Percentiles rank a stretch among this genome's conserved stretches.
Conservation (phyloP, 78 protist species). For the Chrysochromulina parva region DNA sequence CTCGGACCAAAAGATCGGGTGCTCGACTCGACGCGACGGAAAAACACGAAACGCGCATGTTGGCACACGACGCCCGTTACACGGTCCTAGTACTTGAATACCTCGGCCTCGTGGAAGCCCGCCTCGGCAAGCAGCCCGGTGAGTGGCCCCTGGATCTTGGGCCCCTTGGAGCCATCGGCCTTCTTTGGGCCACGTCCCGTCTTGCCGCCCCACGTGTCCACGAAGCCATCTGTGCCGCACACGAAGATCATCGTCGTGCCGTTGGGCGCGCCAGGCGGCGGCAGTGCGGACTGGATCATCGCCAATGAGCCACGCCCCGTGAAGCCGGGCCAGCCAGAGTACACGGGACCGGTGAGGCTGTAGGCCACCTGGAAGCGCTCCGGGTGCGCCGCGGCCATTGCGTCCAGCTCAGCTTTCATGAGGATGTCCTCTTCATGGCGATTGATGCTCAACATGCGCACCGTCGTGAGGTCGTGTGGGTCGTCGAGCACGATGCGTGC, state of each 20-base stretch:
- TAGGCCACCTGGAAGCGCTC: conserved; percentile 4
- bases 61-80: no score
- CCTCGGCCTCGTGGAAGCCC: background rate
- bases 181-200: background rate
- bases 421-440: conserved; percentile 23
- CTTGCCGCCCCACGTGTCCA: conserved; percentile 9
- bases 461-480: background rate
- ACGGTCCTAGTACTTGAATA: background rate
- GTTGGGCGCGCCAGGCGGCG: conserved; percentile 14
- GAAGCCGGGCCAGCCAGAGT: background rate
- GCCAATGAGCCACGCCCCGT: background rate
- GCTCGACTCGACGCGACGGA: no score
- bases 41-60: no score
- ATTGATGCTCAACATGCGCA: background rate
- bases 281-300: background rate
- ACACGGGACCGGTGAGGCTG: background rate
- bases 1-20: no score
- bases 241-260: conserved; percentile 4
- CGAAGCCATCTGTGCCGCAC: conserved; percentile 32
- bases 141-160: conserved; percentile 12
- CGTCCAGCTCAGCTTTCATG: background rate
- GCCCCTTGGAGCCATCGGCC: background rate
- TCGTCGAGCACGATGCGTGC: conserved; percentile 1
- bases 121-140: background rate
- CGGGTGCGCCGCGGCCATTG: background rate